Conservation (phyloP, 192 early-diverging fungal genomes). For the Podila minutissima region DNA sequence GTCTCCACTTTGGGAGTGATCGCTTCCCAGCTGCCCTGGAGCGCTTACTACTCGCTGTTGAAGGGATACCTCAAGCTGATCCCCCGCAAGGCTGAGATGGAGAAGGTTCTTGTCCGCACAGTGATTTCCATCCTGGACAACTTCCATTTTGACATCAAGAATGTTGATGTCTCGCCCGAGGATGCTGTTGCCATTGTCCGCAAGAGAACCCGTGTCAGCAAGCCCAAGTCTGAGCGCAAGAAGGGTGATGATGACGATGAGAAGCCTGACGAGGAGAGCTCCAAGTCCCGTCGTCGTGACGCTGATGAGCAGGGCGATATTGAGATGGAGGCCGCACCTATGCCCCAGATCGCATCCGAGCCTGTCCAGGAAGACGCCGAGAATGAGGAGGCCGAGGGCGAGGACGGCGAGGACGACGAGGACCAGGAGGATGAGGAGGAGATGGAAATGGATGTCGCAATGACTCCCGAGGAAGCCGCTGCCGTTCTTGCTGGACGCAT, state of each 20-base stretch:
- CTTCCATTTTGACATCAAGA: conserved; percentile 91
- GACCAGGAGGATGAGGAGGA: conserved; percentile 32
- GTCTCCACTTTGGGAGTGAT: conserved; percentile 80
- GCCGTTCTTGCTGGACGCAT: conserved; percentile 57
- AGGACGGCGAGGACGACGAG: conserved; percentile 52
- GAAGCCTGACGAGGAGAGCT: conserved; percentile 52
- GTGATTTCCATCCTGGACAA: conserved; percentile 84
- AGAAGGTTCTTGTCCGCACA: conserved; percentile 85
- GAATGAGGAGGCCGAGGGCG: conserved; percentile 34
- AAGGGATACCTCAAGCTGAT: conserved; percentile 77
- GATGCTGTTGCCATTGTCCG: conserved; percentile 23
- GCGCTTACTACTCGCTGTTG: conserved; percentile 81
- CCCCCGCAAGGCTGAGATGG: conserved; percentile 70
- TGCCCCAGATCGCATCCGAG: conserved; percentile 28
- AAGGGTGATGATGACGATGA: conserved; percentile 29
- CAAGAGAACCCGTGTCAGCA: conserved; percentile 14
- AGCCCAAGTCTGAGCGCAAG: conserved; percentile 29
- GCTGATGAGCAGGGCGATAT: conserved; percentile 45
- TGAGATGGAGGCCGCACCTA: conserved; percentile 54
- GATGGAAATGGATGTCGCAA: conserved; percentile 41
- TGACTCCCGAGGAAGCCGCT: conserved; percentile 39
- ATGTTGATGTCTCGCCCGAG: conserved; percentile 61
- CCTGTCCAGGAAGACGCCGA: conserved; percentile 40
- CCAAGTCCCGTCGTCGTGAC: conserved; percentile 12
- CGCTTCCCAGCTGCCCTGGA: conserved; percentile 81